Percentiles rank a stretch among this genome's conserved stretches.
Conservation (phyloP, 139 green algal species). For the Closterium sp. region DNA sequence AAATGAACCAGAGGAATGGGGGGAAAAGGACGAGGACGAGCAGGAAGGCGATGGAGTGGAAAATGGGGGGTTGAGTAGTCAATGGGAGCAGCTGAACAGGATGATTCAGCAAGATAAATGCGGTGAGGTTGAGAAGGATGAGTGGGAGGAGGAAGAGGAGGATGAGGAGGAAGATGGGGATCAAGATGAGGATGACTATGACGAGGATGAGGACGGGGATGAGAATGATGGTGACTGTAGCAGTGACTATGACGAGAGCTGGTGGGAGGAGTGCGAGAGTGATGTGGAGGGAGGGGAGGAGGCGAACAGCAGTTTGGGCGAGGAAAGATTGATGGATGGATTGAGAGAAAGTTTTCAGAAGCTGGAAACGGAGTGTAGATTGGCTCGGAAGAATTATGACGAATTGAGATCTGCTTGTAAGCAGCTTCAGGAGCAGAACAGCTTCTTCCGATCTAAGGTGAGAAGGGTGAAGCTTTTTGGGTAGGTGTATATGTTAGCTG, state of each 20-base stretch:
- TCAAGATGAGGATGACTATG: background rate
- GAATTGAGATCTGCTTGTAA: background rate
- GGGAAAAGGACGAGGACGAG: background rate
- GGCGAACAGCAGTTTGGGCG: background rate
- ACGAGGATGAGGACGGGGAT: background rate
- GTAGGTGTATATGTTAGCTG: background rate
- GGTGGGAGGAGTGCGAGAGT: background rate
- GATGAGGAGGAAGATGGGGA: no score
- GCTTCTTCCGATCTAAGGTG: background rate
- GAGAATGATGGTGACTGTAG: background rate
- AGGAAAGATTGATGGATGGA: background rate
- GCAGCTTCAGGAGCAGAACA: background rate
- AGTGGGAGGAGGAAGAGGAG: no score
- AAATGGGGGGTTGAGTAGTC: no score
- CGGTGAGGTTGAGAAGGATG: no score
- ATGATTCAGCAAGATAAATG: conserved; percentile 65
- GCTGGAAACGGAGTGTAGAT: background rate
- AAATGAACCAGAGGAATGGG: no score
- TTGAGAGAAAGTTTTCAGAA: background rate
- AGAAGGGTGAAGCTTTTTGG: background rate
- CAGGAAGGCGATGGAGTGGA: background rate
- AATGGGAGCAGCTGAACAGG: no score
- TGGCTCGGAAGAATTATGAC: background rate
- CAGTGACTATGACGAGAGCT: background rate
- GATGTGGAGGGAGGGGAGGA: background rate